phyloP scores from a whole-genome alignment of 352 stramenopile genomes.

The Globisporangium emineosum region DNA sequence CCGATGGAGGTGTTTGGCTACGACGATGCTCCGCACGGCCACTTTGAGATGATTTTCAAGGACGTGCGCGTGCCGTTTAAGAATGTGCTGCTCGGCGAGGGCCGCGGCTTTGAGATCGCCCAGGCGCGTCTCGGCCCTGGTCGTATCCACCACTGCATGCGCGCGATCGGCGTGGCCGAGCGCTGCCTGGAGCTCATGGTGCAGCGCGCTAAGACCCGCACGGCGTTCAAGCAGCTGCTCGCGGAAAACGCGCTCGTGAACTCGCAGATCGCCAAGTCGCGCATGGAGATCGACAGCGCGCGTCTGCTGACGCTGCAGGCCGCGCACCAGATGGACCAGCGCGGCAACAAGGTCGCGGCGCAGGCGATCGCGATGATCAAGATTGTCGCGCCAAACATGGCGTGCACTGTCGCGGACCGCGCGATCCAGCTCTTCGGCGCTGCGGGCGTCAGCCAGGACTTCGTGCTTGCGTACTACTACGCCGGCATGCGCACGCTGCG shows the following conservation, averaged over 20 bases:
- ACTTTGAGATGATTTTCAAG: conserved; percentile 97
- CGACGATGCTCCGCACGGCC: conserved; percentile 93
- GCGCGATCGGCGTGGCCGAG: conserved; percentile 89
- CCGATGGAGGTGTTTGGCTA: conserved; percentile 95
- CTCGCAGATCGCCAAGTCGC: conserved; percentile 82
- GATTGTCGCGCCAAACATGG: conserved; percentile 92
- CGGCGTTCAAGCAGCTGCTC: conserved; percentile 94
- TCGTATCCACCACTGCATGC: conserved; percentile 98
- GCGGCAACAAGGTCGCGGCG: conserved; percentile 83
- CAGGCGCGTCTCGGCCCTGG: conserved; percentile 92
- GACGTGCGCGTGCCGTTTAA: conserved; percentile 90
- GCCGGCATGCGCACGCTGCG: conserved; percentile 90
- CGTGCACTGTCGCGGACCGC: conserved; percentile 85
- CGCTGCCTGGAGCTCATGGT: conserved; percentile 82
- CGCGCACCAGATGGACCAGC: conserved; percentile 87
- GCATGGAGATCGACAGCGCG: conserved; percentile 80
- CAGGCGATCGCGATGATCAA: conserved; percentile 97
- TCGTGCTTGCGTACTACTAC: conserved; percentile 90
- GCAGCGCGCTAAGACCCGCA: conserved; percentile 90
- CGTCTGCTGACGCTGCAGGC: conserved; percentile 86
- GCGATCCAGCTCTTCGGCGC: conserved; percentile 86
- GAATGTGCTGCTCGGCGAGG: conserved; percentile 77
- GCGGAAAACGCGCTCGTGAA: conserved; percentile 77
- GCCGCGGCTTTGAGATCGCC: conserved; percentile 88
- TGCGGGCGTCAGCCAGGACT: conserved; percentile 91